phyloP scores from a whole-genome alignment of 345 rosid genomes.

The Xanthoceras sorbifolium region DNA sequence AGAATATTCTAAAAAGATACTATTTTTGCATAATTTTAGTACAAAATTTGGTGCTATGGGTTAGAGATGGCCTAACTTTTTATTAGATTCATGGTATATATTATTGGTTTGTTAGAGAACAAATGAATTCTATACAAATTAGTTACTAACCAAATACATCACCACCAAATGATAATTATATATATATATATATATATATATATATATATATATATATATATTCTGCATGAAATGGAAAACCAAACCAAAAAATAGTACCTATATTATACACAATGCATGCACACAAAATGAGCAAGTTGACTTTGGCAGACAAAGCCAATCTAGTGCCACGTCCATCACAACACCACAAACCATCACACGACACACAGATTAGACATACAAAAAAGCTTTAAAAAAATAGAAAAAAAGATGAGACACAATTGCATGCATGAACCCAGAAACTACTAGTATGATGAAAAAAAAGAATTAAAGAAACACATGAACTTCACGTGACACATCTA shows the following conservation, averaged over 20 bases:
- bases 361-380: not conserved
- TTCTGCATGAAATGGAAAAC: not conserved
- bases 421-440: conserved; percentile 16
- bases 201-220: too few species aligned
- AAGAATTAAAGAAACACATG: not conserved
- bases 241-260: not conserved
- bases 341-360: not conserved
- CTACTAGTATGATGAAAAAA: not conserved
- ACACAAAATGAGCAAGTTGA: conserved; percentile 17
- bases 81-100: not conserved
- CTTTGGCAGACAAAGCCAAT: conserved; percentile 10
- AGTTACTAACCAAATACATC: too few species aligned
- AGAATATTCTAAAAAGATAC: too few species aligned
- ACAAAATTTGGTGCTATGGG: too few species aligned
- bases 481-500: not conserved
- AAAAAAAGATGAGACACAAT: not conserved
- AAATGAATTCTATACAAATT: not conserved
- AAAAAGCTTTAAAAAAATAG: not conserved
- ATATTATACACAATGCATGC: not conserved
- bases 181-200: too few species aligned
- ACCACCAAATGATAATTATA: too few species aligned
- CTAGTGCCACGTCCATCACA: not conserved
- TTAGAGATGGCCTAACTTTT: not conserved
- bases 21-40: too few species aligned
- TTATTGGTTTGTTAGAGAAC: not conserved